Evolutionary conservation across 2,329 filamentous ascomycete genomes (phyloP).

Genomic region (Phaeosphaeriaceae sp.): DNA sequence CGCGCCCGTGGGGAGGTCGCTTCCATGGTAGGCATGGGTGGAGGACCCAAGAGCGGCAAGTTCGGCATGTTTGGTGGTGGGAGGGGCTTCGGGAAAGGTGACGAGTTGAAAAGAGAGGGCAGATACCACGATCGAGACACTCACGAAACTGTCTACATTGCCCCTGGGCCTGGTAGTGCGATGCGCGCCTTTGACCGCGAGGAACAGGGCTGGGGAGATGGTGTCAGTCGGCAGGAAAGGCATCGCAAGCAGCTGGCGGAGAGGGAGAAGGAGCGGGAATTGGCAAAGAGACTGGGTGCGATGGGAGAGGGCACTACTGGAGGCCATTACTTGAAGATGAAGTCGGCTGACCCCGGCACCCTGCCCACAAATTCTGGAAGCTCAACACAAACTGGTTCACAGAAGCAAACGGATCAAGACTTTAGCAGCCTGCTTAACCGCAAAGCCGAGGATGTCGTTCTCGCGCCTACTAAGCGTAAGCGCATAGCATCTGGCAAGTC

Average conservation of each 20-base stretch:
- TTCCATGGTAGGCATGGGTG: constrained; percentile 63
- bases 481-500: constrained; percentile 42
- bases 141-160: constrained; percentile 58
- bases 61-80: constrained; percentile 43
- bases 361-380: constrained; percentile 27
- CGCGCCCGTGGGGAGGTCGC: constrained; percentile 80
- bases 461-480: constrained; percentile 55
- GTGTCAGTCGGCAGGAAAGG: constrained; percentile 69
- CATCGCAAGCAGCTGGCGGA: constrained; percentile 69
- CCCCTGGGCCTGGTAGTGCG: constrained; percentile 56
- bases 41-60: constrained; percentile 35
- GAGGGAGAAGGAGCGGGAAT: constrained; percentile 74
- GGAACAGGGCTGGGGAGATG: constrained; percentile 50
- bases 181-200: constrained; percentile 71
- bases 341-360: constrained; percentile 25
- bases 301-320: constrained; percentile 69
- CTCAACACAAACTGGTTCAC: constrained; percentile 18
- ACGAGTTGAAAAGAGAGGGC: constrained; percentile 43
- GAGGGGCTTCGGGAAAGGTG: constrained; percentile 31
- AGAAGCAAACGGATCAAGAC: constrained; percentile 29
- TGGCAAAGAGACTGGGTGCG: constrained; percentile 71
- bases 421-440: constrained; percentile 54
- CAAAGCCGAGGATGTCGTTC: constrained; percentile 50
- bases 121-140: constrained; percentile 64
- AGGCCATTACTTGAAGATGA: constrained; percentile 70